Conservation (phyloP, 1,284 basidiomycete genomes). For the Papiliotrema flavescens region DNA sequence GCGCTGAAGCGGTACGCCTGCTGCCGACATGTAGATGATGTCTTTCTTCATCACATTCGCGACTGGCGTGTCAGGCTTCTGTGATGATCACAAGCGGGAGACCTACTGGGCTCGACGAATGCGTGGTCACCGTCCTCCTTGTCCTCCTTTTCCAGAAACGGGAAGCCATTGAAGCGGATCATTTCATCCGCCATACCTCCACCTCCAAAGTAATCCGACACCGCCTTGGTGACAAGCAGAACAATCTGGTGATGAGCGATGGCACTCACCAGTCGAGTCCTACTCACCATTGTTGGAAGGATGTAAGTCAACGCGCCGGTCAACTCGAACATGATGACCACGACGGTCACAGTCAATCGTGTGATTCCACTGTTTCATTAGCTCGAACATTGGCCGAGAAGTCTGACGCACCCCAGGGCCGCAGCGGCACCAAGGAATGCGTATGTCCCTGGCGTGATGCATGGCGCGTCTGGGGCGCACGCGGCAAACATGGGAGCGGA, state of each 20-base stretch:
- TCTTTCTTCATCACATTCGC: constrained; percentile 83
- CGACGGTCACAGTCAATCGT: constrained; percentile 94
- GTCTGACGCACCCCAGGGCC: constrained; percentile 66
- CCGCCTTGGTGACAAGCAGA: constrained; percentile 90
- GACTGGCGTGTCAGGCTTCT: constrained; percentile 54
- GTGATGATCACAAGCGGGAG: not conserved
- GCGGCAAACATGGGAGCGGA: constrained; percentile 80
- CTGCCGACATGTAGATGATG: constrained; percentile 66
- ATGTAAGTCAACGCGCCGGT: constrained; percentile 98
- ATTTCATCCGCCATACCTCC: constrained; percentile 95
- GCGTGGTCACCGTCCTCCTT: constrained; percentile 90
- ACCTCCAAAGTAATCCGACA: constrained; percentile 90
- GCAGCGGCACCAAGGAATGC: constrained; percentile 93
- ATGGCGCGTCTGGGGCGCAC: constrained; percentile 87
- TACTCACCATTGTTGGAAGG: constrained; percentile 87
- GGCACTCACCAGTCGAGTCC: not conserved
- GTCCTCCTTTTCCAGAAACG: constrained; percentile 79
- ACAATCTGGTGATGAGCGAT: constrained; percentile 66
- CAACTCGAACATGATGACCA: constrained; percentile 99
- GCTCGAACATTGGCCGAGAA: not conserved
- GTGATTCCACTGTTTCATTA: constrained; percentile 74
- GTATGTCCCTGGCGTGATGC: constrained; percentile 97
- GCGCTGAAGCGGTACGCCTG: constrained; percentile 70
- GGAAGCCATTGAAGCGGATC: constrained; percentile 96
- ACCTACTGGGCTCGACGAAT: constrained; percentile 77